Percentiles rank a stretch among this genome's conserved stretches.
Conservation (phyloP, 208 protist genomes). For the Zelonia costaricensis region DNA sequence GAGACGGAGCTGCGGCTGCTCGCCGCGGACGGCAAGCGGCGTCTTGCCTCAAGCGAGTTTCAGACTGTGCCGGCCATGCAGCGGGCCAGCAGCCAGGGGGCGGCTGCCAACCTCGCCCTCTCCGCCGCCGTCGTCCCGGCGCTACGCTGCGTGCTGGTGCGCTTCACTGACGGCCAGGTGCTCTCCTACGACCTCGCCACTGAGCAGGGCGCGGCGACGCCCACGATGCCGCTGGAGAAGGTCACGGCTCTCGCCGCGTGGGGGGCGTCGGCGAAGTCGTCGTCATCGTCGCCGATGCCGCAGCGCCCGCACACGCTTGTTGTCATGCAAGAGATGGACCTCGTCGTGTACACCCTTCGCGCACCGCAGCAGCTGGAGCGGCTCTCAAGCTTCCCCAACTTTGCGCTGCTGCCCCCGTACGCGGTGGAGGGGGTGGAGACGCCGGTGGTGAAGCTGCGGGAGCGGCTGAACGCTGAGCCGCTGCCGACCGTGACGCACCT, state of each 20-base stretch:
- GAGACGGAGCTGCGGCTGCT: constrained; percentile 65
- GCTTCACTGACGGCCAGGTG: constrained; percentile 30
- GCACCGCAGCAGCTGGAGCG: not conserved
- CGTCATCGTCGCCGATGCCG: not conserved
- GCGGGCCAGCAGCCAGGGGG: constrained; percentile 2
- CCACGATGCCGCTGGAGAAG: constrained; percentile 13
- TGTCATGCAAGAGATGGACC: constrained; percentile 34
- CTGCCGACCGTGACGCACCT: constrained; percentile 63
- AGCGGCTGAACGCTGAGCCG: constrained; percentile 36
- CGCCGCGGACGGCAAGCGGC: constrained; percentile 56
- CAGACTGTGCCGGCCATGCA: constrained; percentile 5
- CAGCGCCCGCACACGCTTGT: constrained; percentile 25
- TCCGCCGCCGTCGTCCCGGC: constrained; percentile 18
- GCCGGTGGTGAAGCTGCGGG: constrained; percentile 28
- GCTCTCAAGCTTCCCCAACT: constrained; percentile 39
- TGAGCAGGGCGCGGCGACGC: constrained; percentile 3
- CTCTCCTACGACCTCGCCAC: constrained; percentile 17
- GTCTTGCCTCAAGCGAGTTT: constrained; percentile 16
- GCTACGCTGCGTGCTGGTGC: constrained; percentile 28
- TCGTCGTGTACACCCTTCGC: constrained; percentile 39
- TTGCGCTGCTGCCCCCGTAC: constrained; percentile 51
- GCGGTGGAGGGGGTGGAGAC: constrained; percentile 37
- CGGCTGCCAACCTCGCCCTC: constrained; percentile 9
- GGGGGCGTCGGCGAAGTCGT: constrained; percentile 1
- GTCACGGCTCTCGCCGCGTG: constrained; percentile 49